phyloP scores from a whole-genome alignment of 257 asterid genomes.

The Gentiana macrophylla region DNA sequence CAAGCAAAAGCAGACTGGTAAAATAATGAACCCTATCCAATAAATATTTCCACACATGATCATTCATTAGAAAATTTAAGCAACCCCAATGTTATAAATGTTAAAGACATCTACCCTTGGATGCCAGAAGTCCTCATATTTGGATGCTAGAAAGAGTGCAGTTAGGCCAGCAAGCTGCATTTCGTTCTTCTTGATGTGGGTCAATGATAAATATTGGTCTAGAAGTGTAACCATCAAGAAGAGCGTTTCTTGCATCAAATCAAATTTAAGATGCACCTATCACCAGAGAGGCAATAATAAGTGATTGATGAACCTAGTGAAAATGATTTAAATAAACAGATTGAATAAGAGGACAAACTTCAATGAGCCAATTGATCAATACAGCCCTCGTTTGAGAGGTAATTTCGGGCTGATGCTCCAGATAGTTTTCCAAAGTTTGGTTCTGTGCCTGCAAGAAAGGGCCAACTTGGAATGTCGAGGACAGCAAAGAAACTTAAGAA shows the following conservation, averaged over 20 bases:
- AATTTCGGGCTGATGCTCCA: slow-evolving; percentile 50
- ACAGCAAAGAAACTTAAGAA: slow-evolving; percentile 7
- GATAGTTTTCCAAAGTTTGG: slow-evolving; percentile 44
- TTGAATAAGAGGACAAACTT: slow-evolving; percentile 34
- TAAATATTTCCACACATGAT: neutral
- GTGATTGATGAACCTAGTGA: slow-evolving; percentile 9
- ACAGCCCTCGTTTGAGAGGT: slow-evolving; percentile 87
- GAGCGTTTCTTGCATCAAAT: slow-evolving; percentile 89
- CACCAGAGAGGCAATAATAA: slow-evolving; percentile 7
- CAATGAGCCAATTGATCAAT: slow-evolving; percentile 93
- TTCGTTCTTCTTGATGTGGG: slow-evolving; percentile 54
- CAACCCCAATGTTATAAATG: slow-evolving; percentile 3
- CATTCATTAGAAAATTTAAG: neutral
- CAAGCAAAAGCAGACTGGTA: slow-evolving; percentile 8
- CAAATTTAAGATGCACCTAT: slow-evolving; percentile 75
- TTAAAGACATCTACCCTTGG: slow-evolving; percentile 57
- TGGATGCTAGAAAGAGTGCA: slow-evolving; percentile 86
- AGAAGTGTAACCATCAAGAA: slow-evolving; percentile 71
- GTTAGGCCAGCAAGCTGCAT: slow-evolving; percentile 94
- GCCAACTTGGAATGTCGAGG: slow-evolving; percentile 2
- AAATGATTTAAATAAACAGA: slow-evolving; percentile 1
- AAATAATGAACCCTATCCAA: neutral
- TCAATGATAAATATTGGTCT: slow-evolving; percentile 62
- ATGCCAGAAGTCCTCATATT: slow-evolving; percentile 95
- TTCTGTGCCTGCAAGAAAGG: slow-evolving; percentile 42